These are phyloP conservation scores for Coprinellus micaceus DNA, from an alignment of 768 basidiomycete species.

Conservation along the genomic window DNA sequence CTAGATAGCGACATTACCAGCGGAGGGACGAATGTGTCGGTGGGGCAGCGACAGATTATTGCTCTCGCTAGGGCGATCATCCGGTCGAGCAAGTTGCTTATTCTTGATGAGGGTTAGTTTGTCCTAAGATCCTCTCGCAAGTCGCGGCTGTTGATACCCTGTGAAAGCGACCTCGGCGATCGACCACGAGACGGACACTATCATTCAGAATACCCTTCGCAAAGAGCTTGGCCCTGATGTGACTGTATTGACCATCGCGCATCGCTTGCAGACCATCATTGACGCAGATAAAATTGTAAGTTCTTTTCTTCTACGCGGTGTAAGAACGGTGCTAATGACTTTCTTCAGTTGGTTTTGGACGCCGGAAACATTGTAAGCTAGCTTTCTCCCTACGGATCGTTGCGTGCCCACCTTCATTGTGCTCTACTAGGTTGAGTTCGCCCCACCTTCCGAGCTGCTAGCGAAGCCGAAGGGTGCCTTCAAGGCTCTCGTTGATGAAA, in stretches of 20 bases:
- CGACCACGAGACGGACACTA: constrained; percentile 59
- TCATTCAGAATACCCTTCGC: constrained; percentile 44
- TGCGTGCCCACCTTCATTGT: not conserved
- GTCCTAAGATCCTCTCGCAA: too few species aligned
- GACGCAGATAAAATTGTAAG: constrained; percentile 57
- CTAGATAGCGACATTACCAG: constrained; percentile 40
- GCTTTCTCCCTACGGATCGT: not conserved
- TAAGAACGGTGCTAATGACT: too few species aligned
- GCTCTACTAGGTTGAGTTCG: too few species aligned
- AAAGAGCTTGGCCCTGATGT: constrained; percentile 9
- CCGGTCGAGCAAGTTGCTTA: constrained; percentile 50
- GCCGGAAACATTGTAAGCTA: too few species aligned
- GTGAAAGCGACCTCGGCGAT: constrained; percentile 38
- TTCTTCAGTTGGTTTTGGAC: too few species aligned
- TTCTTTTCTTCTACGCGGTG: not conserved
- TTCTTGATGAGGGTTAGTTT: constrained; percentile 55
- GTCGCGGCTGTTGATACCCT: not conserved
- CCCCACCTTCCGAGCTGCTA: too few species aligned
- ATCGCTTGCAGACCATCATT: constrained; percentile 51
- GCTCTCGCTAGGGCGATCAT: constrained; percentile 57
- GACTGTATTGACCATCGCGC: constrained; percentile 6
- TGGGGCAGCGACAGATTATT: constrained; percentile 69
- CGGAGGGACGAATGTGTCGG: constrained; percentile 66
- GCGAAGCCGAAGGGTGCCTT: too few species aligned
- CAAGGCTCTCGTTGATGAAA: too few species aligned